Evolutionary conservation across 306 rosid species (phyloP).

Genomic region (Cucurbita ficifolia): DNA sequence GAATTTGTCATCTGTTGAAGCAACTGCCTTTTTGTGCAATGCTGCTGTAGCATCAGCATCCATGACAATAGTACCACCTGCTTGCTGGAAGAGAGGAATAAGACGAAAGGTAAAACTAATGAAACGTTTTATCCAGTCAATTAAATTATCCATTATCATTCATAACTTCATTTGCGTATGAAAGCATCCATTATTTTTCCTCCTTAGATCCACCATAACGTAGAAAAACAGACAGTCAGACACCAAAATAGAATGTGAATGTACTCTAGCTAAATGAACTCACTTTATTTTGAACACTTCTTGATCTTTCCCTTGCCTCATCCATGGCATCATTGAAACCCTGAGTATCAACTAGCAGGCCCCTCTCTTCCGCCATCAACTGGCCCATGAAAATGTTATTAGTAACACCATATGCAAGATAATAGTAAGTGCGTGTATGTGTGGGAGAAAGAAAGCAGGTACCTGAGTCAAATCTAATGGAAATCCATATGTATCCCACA

Average conservation of each 20-base stretch:
- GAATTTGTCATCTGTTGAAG: constrained; percentile 74
- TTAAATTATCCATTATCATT: not conserved
- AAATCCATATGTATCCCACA: constrained; percentile 96
- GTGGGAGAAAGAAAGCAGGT: constrained; percentile 1
- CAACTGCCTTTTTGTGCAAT: constrained; percentile 51
- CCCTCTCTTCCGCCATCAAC: constrained; percentile 97
- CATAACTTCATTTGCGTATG: not conserved
- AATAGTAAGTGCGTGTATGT: not conserved
- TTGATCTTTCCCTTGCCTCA: constrained; percentile 87
- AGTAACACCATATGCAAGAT: not conserved
- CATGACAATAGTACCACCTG: constrained; percentile 78
- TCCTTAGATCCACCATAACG: not conserved
- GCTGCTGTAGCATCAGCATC: constrained; percentile 87
- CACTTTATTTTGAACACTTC: constrained; percentile 88
- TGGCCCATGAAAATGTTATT: constrained; percentile 21
- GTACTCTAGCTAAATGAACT: not conserved
- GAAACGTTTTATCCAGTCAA: not conserved
- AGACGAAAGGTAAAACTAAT: not conserved
- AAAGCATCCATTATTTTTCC: not conserved
- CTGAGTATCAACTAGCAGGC: constrained; percentile 57
- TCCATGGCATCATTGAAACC: constrained; percentile 76
- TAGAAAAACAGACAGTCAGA: not conserved
- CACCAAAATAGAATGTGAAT: not conserved
- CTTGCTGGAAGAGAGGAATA: constrained; percentile 51
- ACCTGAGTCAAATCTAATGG: constrained; percentile 98